Evolutionary conservation across 306 rosid genomes (phyloP), one percentile per base, ranked within the genome.

Genomic region (Morella rubra): DNA sequence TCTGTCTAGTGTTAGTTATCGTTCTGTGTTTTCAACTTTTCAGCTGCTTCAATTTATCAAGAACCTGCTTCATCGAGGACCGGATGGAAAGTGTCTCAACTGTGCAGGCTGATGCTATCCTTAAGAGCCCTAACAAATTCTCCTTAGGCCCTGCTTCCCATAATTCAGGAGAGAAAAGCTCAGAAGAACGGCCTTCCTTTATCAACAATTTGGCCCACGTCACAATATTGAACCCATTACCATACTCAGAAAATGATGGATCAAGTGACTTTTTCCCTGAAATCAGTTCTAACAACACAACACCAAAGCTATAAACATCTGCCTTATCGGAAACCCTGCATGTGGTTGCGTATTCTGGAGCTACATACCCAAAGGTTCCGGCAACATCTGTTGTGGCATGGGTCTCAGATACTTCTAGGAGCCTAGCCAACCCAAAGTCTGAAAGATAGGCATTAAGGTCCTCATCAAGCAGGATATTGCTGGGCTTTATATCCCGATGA

Each of bases 331-430:
- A 88, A 73, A 90, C 90, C 80, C 93, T 72, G 69, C 96, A 88
- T 46, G 90, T 90, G 51, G 88, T 85, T 69, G 96, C 96, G 42
- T 90, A 90, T 71, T 90, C 96, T 4, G 96, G 96, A 0, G 96
- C 96, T 44, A 90, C 93, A 62, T 90, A 90, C 44, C 96, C 96
- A 54, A 90, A 90, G 40, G 96, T 90, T 73, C 96, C 93, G 0
- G 89, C 93, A 73, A 90, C 93, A 50, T 85, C 91, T 27, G 93
- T 88, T 10, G 96, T 90, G 76, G 93, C 96, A 74, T 90, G 96
- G 40, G 93, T 86, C 79, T 90, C 91, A 4, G 93, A 85, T 44
- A 87, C 90, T 79, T 87, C 96, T 4, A 90, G 83, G 20, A 90
- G 87, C 69, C 90, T 86, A 14, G 96, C 89, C 77, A 90, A 84